Evolutionary conservation across 108 stramenopile genomes (phyloP), one percentile per base, ranked within the genome.

Genomic region (Stephanodiscus minutulus): DNA sequence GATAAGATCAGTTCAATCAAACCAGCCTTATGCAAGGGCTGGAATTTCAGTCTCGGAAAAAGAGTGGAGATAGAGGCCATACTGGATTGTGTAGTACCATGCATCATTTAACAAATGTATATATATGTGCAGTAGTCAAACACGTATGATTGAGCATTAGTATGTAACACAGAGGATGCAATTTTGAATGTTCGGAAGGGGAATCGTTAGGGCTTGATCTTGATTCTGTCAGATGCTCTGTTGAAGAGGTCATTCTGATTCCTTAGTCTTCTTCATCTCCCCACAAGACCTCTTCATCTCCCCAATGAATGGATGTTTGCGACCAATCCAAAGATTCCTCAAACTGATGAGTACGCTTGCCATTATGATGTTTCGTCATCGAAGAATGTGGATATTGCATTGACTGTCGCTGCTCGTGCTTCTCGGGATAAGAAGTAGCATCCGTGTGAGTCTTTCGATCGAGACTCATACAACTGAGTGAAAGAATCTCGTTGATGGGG

Each of bases 301-400:
- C 67, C 67, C 67, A 68, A 68, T 68, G 56, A 28, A 68, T 58
- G 20, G 56, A 68, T 68, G 54, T 43, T 41, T 56, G 35, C 29
- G 56, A 57, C 67, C 67, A 68, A 44, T 68, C 67, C 22, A 68
- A 21, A 22, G 13, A 29, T 21, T 66, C 53, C 15, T 50, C 48
- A 29, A 52, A 66, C 20, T 31, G 64, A 13, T 48, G 48, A 10
- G 48, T 49, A 8, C 20, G 10, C 8, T 21, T n/a, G 3, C 20
- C 48, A 7, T 52, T 5, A 52, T 20, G 5, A 24, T 52, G 8
- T 53, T 53, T 5, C 9, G 11, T 53, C 52, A 10, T 10, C 0
- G 22, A 24, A 0, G 18, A 22, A 9, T 53, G 52, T 15, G 43
- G 15, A 15, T 44, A 2, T 13, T 13, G 43, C 43, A 13, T 44